Base-by-base conservation (phyloP, 805 yeast genomes). In the Candida koratica region DNA sequence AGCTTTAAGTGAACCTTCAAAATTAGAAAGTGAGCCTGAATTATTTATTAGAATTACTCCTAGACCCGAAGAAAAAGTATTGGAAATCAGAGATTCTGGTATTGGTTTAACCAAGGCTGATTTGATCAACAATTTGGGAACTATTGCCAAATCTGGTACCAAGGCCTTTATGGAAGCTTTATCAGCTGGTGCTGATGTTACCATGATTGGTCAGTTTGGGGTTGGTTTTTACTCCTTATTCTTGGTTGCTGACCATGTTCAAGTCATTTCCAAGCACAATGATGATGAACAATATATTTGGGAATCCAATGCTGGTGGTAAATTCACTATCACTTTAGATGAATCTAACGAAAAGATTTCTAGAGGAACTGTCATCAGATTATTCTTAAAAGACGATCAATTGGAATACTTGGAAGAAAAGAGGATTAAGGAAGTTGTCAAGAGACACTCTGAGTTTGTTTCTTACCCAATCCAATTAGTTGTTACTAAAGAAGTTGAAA, bases 201-300 rank as follows among this genome's bases (percentile, higher is more conserved):
- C 97, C 48, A 93, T 93, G 98, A 93, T 93, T 73, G 99, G 99
- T 79, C 98, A 93, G 75, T 93, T 93, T 76, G 99, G 99, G 88
- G 98, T 93, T 56, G 99, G 99, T 81, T 93, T 93, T 90, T 93
- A 93, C 83, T 93, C 99, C 38, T 77, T 90, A 52, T 93, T 93
- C 85, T 79, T 93, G 75, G 98, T 93, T 63, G 97, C 98, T 56
- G 99, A 93, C 75, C 86, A 79, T 55, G 98, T 93, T 48, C 96
- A 93, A 75, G 99, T 93, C 55, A 86, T 93, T 64, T 86, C 98
- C 44, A 93, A 93, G 78, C 83, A 88, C 79, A 93, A 93, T 64
- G 99, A 93, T 59, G 99, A 93, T 65, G 97, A 93, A 67, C 99
- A 93, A 76, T 93, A 93, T 81, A 74, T 93, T 57, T 93, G 99